These are phyloP conservation scores for Exophiala bonariae DNA, from an alignment of 2,329 filamentous ascomycete species.

Conservation along the genomic window DNA sequence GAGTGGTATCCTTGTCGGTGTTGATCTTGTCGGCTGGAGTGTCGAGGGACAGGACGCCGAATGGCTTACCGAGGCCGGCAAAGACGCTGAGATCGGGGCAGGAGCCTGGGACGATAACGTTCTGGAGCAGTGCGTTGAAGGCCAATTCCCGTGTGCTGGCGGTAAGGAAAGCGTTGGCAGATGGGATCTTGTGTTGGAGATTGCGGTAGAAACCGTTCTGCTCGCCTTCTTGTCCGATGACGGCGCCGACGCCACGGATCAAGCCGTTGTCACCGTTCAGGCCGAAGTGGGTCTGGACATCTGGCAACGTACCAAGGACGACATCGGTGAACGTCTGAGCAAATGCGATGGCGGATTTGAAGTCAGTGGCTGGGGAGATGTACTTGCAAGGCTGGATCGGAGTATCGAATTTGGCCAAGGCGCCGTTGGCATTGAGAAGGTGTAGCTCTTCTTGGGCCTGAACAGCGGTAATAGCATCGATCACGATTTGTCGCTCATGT, in stretches of 20 bases:
- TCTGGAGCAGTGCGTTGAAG: conserved; percentile 61
- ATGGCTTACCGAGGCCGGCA: conserved; percentile 49
- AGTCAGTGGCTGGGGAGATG: conserved; percentile 52
- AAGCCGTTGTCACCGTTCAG: conserved; percentile 55
- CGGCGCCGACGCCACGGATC: conserved; percentile 58
- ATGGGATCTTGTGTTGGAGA: conserved; percentile 58
- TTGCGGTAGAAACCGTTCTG: conserved; percentile 70
- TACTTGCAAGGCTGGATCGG: conserved; percentile 60
- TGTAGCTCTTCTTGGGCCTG: conserved; percentile 69
- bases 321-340: conserved; percentile 68
- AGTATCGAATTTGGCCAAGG: conserved; percentile 50
- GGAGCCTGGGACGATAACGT: conserved; percentile 59
- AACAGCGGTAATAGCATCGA: conserved; percentile 53
- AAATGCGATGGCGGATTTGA: conserved; percentile 59
- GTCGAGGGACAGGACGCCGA: conserved; percentile 42
- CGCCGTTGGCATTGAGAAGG: conserved; percentile 59
- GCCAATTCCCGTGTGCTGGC: conserved; percentile 62
- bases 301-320: conserved; percentile 68
- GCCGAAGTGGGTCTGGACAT: conserved; percentile 60
- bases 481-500: conserved; percentile 40
- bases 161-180: conserved; percentile 67
- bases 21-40: conserved; percentile 23
- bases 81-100: conserved; percentile 54
- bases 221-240: conserved; percentile 73
- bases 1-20: conserved; percentile 37